These are phyloP conservation scores for Colletotrichum acutatum DNA, from an alignment of 2,329 filamentous ascomycete species.

Conservation along the genomic window DNA sequence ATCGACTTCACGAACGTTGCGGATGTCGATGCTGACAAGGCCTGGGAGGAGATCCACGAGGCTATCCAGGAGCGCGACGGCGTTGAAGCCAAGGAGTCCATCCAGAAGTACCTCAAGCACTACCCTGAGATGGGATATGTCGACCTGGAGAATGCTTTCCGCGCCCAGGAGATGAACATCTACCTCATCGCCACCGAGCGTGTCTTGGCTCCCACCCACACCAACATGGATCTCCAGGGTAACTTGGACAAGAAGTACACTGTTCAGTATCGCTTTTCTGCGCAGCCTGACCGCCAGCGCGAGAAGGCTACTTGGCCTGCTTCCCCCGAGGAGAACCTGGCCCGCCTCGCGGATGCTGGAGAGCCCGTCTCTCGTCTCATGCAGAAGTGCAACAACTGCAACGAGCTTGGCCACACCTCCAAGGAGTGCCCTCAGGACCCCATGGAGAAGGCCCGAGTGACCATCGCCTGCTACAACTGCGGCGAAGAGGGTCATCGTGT, in stretches of 20 bases:
- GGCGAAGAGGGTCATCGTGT: slow-evolving; percentile 71
- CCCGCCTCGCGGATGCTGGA: slow-evolving; percentile 74
- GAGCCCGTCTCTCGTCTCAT: slow-evolving; percentile 69
- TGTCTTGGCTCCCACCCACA: slow-evolving; percentile 65
- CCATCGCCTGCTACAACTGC: slow-evolving; percentile 75
- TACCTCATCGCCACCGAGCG: slow-evolving; percentile 74
- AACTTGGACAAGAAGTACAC: slow-evolving; percentile 73
- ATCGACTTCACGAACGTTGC: slow-evolving; percentile 64
- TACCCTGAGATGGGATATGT: slow-evolving; percentile 66
- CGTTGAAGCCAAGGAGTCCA: slow-evolving; percentile 70
- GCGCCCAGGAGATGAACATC: slow-evolving; percentile 62
- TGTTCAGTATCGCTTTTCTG: slow-evolving; percentile 70
- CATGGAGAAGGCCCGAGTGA: slow-evolving; percentile 54
- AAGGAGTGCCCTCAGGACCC: slow-evolving; percentile 71
- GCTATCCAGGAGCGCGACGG: slow-evolving; percentile 67
- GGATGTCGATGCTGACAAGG: slow-evolving; percentile 62
- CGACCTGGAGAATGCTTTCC: slow-evolving; percentile 71
- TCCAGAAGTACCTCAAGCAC: slow-evolving; percentile 71
- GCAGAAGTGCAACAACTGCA: slow-evolving; percentile 72
- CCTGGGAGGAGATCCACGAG: slow-evolving; percentile 66
- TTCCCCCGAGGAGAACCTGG: slow-evolving; percentile 67
- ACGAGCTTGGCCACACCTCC: slow-evolving; percentile 70
- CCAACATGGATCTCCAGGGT: slow-evolving; percentile 79
- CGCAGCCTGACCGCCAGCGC: slow-evolving; percentile 67
- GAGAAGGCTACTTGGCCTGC: slow-evolving; percentile 71